Evolutionary conservation across 129 eudicot species (phyloP), one percentile per base, ranked within the genome.

Genomic region (Lactuca saligna): DNA sequence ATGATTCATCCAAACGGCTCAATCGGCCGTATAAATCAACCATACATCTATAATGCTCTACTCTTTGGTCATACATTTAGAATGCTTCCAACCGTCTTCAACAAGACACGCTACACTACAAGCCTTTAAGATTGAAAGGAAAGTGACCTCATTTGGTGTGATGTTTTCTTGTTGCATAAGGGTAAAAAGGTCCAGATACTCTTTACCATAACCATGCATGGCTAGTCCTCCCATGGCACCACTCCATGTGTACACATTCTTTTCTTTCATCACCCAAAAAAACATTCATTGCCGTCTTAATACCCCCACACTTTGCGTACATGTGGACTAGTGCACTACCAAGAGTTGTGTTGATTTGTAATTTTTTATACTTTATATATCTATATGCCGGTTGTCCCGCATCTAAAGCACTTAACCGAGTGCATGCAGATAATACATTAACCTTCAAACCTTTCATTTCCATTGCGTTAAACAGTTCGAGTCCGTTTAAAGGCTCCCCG

Each of bases 231-330:
- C 77, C 33, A 85, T 81, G 53, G 79, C 81, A 41, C 82, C 60
- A 69, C 83, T 85, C 84, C 86, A 85, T n/a, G 86, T 71, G 11
- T 84, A 70, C 4, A 85, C 49, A 56, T 85, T 82, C 70, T 75
- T 81, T 48, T 74, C 78, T 32, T 56, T 50, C 84, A 85, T 81
- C 65, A 74, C 86, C 38, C 70, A 49, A 63, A 85, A 85, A 85
- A 38, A 79, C 79, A 7, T 66, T 72, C 59, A 75, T 75, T 8
- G 86, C 80, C 42, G 72, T 71, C 46, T 78, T 66, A 9, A 78
- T 76, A 48, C 70, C 81, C 13, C 90, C 90, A 53, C 84, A 81
- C 63, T 85, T 85, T 66, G 84, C 90, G 63, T 81, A 85, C 84
- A 81, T 78, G 33, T 85, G 73, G 12, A 85, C 66, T 13, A 84